Percentiles rank a stretch among this genome's conserved stretches.
Conservation (phyloP, 495 filamentous ascomycete species). For the Tetracladium setigerum region DNA sequence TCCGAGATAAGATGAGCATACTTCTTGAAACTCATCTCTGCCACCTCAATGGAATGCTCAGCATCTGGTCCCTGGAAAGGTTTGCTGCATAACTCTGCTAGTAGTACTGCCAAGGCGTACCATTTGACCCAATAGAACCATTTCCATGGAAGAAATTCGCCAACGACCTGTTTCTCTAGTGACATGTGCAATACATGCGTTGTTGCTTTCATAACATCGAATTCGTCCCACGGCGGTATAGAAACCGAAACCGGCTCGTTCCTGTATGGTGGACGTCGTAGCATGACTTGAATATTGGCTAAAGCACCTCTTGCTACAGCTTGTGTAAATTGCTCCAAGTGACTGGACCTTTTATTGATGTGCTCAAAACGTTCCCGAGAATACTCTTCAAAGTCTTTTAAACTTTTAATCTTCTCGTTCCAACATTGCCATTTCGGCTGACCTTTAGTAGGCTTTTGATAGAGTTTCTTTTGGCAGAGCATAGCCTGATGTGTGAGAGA, state of each 20-base stretch:
- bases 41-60: neutral
- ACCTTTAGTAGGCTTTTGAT: neutral
- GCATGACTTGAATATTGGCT: neutral
- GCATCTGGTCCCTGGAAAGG: neutral
- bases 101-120: neutral
- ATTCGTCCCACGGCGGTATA: neutral
- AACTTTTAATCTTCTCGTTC: too few species aligned
- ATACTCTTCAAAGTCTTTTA: too few species aligned
- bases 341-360: too few species aligned
- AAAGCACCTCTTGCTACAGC: neutral
- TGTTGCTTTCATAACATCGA: neutral
- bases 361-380: too few species aligned
- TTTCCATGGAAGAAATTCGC: neutral
- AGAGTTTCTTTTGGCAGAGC: neutral
- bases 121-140: slow-evolving; percentile 1
- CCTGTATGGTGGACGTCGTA: neutral
- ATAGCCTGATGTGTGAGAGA: neutral
- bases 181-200: too few species aligned
- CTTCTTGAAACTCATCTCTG: neutral
- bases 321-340: neutral
- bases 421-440: neutral
- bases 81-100: neutral
- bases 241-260: neutral
- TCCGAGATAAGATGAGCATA: neutral
- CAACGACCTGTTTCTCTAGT: too few species aligned